phyloP scores from a whole-genome alignment of 2,329 filamentous ascomycete species.

The Bipolaris bicolor region DNA sequence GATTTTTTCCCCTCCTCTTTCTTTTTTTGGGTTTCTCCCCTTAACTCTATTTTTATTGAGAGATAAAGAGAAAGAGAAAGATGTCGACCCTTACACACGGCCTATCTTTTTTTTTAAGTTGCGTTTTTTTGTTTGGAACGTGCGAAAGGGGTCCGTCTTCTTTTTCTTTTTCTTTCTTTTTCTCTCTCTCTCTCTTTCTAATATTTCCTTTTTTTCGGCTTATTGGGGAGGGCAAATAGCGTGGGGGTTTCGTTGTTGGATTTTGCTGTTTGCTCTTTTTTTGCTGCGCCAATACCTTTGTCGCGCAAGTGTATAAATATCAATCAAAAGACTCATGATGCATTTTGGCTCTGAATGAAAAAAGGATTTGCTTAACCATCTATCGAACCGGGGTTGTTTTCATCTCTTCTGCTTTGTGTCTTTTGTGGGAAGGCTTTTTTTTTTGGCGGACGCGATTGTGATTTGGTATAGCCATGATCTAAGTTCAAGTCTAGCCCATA shows the following conservation, averaged over 20 bases:
- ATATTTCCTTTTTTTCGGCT: background rate
- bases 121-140: too few species aligned
- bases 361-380: background rate
- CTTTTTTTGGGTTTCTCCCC: background rate
- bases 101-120: background rate
- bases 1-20: constrained; percentile 3
- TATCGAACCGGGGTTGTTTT: background rate
- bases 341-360: background rate
- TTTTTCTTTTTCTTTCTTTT: background rate
- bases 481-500: too few species aligned
- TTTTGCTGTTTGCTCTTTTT: too few species aligned
- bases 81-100: too few species aligned
- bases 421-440: background rate
- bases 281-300: background rate
- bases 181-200: background rate
- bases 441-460: background rate
- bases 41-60: background rate
- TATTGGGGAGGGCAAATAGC: background rate
- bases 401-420: background rate
- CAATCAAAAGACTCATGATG: background rate
- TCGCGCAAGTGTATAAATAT: background rate
- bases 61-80: too few species aligned
- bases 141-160: background rate
- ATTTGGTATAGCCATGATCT: background rate
- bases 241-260: too few species aligned